phyloP scores from a whole-genome alignment of 768 basidiomycete species.

The Daedaleopsis sinensis region DNA sequence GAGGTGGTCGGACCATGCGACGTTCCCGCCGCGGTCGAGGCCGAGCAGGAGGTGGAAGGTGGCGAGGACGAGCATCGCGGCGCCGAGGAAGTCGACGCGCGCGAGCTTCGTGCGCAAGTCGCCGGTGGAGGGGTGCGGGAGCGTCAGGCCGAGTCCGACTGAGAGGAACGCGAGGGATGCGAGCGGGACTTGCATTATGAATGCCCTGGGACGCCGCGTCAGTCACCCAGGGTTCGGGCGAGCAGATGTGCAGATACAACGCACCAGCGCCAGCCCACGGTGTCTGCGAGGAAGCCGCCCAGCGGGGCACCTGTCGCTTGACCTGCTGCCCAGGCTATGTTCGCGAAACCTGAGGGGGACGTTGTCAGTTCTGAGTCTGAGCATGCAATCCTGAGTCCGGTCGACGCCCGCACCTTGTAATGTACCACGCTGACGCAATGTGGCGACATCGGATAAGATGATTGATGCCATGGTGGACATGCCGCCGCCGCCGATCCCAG shows the following conservation, averaged over 20 bases:
- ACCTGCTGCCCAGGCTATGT: slow-evolving; percentile 61
- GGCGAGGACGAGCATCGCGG: slow-evolving; percentile 54
- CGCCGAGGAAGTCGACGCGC: slow-evolving; percentile 66
- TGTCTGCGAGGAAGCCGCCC: slow-evolving; percentile 64
- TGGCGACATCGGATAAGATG: slow-evolving; percentile 67
- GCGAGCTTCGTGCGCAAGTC: slow-evolving; percentile 54
- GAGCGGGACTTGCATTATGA: slow-evolving; percentile 62
- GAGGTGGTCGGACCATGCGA: slow-evolving; percentile 31
- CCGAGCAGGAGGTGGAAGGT: slow-evolving; percentile 60
- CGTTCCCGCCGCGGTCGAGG: slow-evolving; percentile 46
- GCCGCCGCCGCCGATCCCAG: slow-evolving; percentile 65
- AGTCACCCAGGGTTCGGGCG: no score
- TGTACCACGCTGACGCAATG: slow-evolving; percentile 64
- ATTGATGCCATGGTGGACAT: slow-evolving; percentile 66
- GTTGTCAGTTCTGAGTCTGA: background rate
- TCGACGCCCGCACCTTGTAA: slow-evolving; percentile 55
- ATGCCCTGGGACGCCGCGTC: slow-evolving; percentile 42
- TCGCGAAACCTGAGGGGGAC: slow-evolving; percentile 56
- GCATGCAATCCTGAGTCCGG: background rate
- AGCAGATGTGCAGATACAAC: background rate
- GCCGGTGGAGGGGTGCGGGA: slow-evolving; percentile 45
- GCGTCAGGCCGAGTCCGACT: slow-evolving; percentile 56
- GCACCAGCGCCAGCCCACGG: slow-evolving; percentile 69
- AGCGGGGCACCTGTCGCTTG: slow-evolving; percentile 63
- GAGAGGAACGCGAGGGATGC: slow-evolving; percentile 54